A percentile compares a stretch with the other conserved stretches of the same genome.
Evolutionary conservation across 139 green algal species (phyloP).

Genomic region (Astrephomene gubernaculifera): DNA sequence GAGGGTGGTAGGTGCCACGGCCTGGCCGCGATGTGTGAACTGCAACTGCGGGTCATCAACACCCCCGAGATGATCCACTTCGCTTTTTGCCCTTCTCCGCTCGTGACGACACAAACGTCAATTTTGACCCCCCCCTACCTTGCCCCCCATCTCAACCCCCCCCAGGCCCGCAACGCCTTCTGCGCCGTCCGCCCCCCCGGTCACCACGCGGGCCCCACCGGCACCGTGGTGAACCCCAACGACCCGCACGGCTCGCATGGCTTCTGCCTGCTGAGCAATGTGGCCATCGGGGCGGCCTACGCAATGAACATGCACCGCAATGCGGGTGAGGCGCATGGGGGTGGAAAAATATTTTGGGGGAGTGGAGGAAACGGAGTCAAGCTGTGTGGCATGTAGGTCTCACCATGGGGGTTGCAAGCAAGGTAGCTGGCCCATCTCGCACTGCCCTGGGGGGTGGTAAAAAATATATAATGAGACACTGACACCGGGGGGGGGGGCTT

Average conservation of each 20-base stretch:
- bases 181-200: constrained; percentile 91
- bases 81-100: too few species aligned
- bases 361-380: background rate
- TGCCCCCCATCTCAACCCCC: background rate
- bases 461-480: background rate
- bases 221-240: constrained; percentile 48
- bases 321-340: background rate
- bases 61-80: too few species aligned
- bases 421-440: too few species aligned
- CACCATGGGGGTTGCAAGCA: too few species aligned
- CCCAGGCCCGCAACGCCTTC: constrained; percentile 83
- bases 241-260: constrained; percentile 77
- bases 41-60: too few species aligned
- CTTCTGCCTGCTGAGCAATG: constrained; percentile 97
- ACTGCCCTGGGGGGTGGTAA: background rate
- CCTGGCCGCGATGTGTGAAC: too few species aligned
- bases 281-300: constrained; percentile 92
- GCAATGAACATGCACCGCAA: constrained; percentile 83
- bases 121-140: background rate
- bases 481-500: background rate
- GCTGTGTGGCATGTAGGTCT: background rate
- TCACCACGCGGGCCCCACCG: constrained; percentile 53
- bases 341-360: constrained; percentile 2
- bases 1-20: too few species aligned
- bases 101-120: too few species aligned